phyloP scores from a whole-genome alignment of 805 yeast species.

The Metschnikowia peoriensis region DNA sequence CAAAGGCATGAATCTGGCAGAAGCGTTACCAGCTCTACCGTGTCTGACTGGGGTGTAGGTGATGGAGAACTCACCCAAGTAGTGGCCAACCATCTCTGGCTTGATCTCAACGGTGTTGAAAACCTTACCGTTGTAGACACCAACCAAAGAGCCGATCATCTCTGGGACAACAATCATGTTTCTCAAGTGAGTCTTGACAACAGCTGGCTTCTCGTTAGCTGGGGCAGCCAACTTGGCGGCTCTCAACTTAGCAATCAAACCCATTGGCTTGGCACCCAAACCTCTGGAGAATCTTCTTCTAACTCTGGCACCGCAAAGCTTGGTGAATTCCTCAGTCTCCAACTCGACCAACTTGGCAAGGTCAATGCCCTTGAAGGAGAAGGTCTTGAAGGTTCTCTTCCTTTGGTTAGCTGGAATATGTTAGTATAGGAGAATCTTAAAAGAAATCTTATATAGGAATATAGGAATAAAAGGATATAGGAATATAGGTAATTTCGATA shows the following conservation, averaged over 20 bases:
- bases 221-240: conserved; percentile 90
- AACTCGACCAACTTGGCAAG: conserved; percentile 89
- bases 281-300: conserved; percentile 99
- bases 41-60: conserved; percentile 99
- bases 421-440: conserved; percentile 5
- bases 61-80: conserved; percentile 99
- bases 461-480: not conserved
- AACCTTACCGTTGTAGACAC: conserved; percentile 99
- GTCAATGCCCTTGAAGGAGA: conserved; percentile 99
- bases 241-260: conserved; percentile 95
- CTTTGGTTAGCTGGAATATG: conserved; percentile 52
- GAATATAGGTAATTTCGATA: not conserved
- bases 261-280: conserved; percentile 91
- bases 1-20: conserved; percentile 73
- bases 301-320: conserved; percentile 96
- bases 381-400: conserved; percentile 93
- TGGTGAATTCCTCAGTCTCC: conserved; percentile 95
- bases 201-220: conserved; percentile 94
- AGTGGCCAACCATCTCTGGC: conserved; percentile 99
- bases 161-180: conserved; percentile 98
- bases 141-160: conserved; percentile 98
- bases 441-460: no score
- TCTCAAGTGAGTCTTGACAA: conserved; percentile 99
- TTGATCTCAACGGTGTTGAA: conserved; percentile 98
- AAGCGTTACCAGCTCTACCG: conserved; percentile 95